A percentile compares a stretch with the other conserved stretches of the same genome.
These are phyloP conservation scores for Salix exigua DNA, from an alignment of 345 rosid genomes.

Conservation along the genomic window DNA sequence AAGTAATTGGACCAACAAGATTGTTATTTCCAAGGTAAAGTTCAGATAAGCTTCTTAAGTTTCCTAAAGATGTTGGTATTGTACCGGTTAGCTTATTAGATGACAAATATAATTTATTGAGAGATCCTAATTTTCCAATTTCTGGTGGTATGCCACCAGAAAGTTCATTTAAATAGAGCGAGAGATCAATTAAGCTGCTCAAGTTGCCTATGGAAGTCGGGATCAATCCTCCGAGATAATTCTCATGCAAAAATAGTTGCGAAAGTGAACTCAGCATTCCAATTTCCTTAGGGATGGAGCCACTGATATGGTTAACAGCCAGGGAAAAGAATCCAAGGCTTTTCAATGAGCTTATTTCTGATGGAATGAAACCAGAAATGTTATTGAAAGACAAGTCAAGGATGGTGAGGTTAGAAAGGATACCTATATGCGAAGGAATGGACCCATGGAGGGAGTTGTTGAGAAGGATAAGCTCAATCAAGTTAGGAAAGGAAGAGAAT, in stretches of 20 bases:
- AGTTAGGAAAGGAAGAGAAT: conserved; percentile 16
- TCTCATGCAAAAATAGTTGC: too few relatives aligned
- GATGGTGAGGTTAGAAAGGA: conserved; percentile 17
- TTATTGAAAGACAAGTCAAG: conserved; percentile 10
- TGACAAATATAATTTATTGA: rapidly evolving
- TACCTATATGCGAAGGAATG: conserved; percentile 17
- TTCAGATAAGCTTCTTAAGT: neutral
- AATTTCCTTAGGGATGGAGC: neutral
- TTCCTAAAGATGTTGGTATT: neutral
- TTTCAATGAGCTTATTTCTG: too few relatives aligned
- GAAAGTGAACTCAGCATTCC: neutral
- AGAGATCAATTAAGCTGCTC: neutral
- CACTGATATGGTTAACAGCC: too few relatives aligned
- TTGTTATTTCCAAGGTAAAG: rapidly evolving
- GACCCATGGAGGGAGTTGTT: conserved; percentile 16
- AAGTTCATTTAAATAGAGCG: neutral
- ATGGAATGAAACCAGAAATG: neutral
- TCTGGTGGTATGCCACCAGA: neutral
- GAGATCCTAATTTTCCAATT: neutral
- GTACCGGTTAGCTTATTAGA: neutral
- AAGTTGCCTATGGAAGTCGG: neutral
- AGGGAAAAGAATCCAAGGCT: too few relatives aligned
- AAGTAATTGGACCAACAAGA: neutral
- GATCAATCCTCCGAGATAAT: too few relatives aligned
- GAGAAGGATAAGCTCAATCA: neutral